These are phyloP conservation scores for Thelonectria discophora DNA, from an alignment of 2,329 filamentous ascomycete genomes.

Conservation along the genomic window DNA sequence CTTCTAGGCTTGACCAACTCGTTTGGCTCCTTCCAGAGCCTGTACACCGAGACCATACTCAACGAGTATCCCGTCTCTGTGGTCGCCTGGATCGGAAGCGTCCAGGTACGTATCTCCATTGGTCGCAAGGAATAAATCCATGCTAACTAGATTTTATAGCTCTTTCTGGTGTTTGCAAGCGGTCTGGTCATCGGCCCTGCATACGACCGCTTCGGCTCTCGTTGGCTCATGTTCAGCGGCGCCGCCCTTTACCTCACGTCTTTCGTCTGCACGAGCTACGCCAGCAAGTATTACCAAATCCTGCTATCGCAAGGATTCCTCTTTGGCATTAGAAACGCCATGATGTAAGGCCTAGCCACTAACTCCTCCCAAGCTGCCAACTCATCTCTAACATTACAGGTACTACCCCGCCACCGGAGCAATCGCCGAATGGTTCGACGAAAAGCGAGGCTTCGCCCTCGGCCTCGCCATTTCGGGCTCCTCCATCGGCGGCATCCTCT, in stretches of 20 bases:
- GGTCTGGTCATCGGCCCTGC: slow-evolving; percentile 51
- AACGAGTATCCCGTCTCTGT: slow-evolving; percentile 42
- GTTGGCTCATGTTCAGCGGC: slow-evolving; percentile 48
- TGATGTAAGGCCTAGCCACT: slow-evolving; percentile 42
- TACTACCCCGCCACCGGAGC: slow-evolving; percentile 44
- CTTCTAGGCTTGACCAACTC: slow-evolving; percentile 13
- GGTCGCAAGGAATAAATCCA: fast-evolving
- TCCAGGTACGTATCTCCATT: slow-evolving; percentile 33
- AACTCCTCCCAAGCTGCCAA: too few relatives aligned
- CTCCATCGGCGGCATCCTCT: slow-evolving; percentile 45
- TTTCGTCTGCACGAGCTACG: slow-evolving; percentile 47
- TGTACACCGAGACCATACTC: slow-evolving; percentile 52
- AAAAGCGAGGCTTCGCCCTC: slow-evolving; percentile 43
- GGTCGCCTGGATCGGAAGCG: slow-evolving; percentile 54
- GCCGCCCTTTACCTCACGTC: slow-evolving; percentile 49
- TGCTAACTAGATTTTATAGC: slow-evolving; percentile 31
- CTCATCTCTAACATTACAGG: background rate
- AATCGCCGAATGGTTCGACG: slow-evolving; percentile 46
- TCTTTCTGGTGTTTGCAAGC: slow-evolving; percentile 51
- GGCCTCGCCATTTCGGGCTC: slow-evolving; percentile 45
- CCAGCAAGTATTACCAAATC: slow-evolving; percentile 48
- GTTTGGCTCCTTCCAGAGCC: slow-evolving; percentile 50
- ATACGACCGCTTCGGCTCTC: slow-evolving; percentile 52
- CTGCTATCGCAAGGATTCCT: slow-evolving; percentile 53
- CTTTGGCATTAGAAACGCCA: slow-evolving; percentile 52